These are phyloP conservation scores for Knoxdaviesia capensis DNA, from an alignment of 2,329 filamentous ascomycete species.

Conservation along the genomic window DNA sequence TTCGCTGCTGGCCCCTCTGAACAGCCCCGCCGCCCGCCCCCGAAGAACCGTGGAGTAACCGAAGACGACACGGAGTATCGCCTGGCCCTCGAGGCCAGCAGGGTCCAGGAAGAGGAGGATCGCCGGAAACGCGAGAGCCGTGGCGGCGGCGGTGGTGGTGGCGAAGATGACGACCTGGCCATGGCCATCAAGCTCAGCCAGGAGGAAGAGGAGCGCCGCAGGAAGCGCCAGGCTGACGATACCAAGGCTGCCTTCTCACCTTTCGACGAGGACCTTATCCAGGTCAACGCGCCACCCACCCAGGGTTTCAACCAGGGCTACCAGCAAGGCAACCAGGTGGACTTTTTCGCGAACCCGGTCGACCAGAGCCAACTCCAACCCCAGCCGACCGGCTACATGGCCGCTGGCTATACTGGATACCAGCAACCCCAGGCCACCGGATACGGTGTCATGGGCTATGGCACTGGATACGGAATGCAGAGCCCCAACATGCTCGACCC, in stretches of 20 bases:
- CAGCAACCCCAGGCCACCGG: constrained; percentile 24
- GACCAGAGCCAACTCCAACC: constrained; percentile 55
- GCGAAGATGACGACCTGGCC: constrained; percentile 69
- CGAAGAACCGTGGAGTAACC: constrained; percentile 33
- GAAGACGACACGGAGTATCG: constrained; percentile 84
- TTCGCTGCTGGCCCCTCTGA: constrained; percentile 12
- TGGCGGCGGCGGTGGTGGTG: constrained; percentile 24
- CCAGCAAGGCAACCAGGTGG: constrained; percentile 86
- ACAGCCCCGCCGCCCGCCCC: constrained; percentile 18
- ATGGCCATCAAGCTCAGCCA: constrained; percentile 92
- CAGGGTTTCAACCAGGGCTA: constrained; percentile 84
- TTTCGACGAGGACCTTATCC: constrained; percentile 62
- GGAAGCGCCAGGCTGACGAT: constrained; percentile 41
- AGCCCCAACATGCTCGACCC: constrained; percentile 49
- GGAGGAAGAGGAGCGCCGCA: constrained; percentile 80
- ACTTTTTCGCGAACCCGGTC: constrained; percentile 93
- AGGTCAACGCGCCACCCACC: constrained; percentile 37
- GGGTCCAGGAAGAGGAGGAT: constrained; percentile 86
- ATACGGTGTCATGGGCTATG: constrained; percentile 33
- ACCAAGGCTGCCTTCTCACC: constrained; percentile 57
- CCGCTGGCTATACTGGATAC: constrained; percentile 34
- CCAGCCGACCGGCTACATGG: constrained; percentile 58
- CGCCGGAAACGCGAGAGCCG: constrained; percentile 48
- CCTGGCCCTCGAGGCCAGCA: constrained; percentile 85
- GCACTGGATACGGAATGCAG: constrained; percentile 48